Conservation (phyloP, 495 filamentous ascomycete genomes). For the Poronia punctata region DNA sequence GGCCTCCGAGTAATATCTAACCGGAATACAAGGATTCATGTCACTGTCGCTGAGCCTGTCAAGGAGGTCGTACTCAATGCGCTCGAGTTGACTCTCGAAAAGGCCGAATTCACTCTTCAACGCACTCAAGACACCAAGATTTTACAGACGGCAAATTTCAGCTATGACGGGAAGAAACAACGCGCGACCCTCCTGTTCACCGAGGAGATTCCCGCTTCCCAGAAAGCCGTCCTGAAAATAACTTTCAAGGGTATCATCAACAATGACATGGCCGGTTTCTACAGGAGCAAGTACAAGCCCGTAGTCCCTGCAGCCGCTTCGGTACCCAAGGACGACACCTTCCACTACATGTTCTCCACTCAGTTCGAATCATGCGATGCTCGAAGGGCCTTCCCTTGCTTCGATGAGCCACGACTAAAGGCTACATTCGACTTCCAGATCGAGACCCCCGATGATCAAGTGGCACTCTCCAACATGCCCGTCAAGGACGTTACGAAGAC, state of each 20-base stretch:
- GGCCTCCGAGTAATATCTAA: background rate
- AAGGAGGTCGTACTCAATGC: conserved; percentile 72
- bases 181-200: conserved; percentile 67
- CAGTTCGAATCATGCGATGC: conserved; percentile 98
- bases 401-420: conserved; percentile 96
- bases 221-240: conserved; percentile 59
- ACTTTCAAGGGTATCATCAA: conserved; percentile 84
- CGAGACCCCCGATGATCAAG: conserved; percentile 78
- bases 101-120: conserved; percentile 40
- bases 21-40: conserved; percentile 31
- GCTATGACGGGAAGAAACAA: conserved; percentile 74
- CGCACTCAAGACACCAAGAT: conserved; percentile 40
- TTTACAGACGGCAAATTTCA: conserved; percentile 57
- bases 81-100: conserved; percentile 54
- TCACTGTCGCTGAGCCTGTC: conserved; percentile 54
- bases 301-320: conserved; percentile 57
- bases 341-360: conserved; percentile 90
- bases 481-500: conserved; percentile 57
- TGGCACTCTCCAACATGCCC: conserved; percentile 92
- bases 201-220: conserved; percentile 53
- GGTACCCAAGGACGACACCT: conserved; percentile 69
- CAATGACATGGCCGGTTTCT: conserved; percentile 94
- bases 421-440: conserved; percentile 90
- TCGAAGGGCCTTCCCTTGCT: conserved; percentile 89
- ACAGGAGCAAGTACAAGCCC: conserved; percentile 90